Conservation (phyloP, 2,329 filamentous ascomycete species). For the Capronia americana region DNA sequence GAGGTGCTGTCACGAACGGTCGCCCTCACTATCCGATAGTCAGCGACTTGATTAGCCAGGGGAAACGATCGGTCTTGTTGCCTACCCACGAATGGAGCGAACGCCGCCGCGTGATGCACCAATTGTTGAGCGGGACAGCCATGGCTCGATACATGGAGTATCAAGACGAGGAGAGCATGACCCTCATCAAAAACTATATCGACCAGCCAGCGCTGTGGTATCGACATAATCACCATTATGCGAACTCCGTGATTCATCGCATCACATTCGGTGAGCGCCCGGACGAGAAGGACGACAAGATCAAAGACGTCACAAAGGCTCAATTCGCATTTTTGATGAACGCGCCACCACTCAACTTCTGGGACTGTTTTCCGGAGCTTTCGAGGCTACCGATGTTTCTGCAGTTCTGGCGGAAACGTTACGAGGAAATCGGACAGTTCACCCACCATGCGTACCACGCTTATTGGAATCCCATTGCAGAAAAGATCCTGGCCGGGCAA, state of each 20-base stretch:
- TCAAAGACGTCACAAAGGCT: constrained; percentile 46
- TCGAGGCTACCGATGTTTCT: constrained; percentile 43
- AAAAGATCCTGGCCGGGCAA: constrained; percentile 41
- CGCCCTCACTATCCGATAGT: constrained; percentile 47
- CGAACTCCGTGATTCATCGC: constrained; percentile 47
- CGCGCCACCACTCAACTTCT: constrained; percentile 38
- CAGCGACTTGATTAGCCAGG: constrained; percentile 47
- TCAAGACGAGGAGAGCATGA: constrained; percentile 48
- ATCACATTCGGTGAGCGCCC: constrained; percentile 47
- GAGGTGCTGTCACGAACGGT: constrained; percentile 46
- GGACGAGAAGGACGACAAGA: constrained; percentile 43
- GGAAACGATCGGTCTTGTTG: constrained; percentile 45
- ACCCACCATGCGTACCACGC: constrained; percentile 45
- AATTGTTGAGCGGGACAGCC: constrained; percentile 46
- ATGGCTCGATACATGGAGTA: constrained; percentile 45
- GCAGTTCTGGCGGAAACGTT: constrained; percentile 46
- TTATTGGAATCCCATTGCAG: constrained; percentile 46
- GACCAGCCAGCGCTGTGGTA: constrained; percentile 47
- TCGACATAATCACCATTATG: constrained; percentile 49
- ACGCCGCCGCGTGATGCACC: constrained; percentile 50
- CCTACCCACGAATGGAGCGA: constrained; percentile 47
- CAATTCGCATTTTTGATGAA: constrained; percentile 47
- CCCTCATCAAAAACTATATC: constrained; percentile 48
- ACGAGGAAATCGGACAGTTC: constrained; percentile 45
- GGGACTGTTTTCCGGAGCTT: constrained; percentile 51